Conservation (phyloP, 1,284 basidiomycete genomes). For the Porodaedalea pini region DNA sequence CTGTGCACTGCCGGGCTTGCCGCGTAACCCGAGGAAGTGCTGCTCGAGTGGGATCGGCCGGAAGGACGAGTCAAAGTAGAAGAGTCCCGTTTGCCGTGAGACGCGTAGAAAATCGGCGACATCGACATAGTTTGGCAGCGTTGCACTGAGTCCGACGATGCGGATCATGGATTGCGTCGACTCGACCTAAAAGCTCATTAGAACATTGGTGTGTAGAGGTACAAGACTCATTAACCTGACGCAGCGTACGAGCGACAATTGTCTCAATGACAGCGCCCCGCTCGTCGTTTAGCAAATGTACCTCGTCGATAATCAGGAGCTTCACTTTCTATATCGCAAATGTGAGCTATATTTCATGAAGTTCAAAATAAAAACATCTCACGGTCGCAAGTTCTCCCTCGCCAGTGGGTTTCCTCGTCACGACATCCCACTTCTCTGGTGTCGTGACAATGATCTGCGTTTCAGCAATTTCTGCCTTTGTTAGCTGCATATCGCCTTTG, state of each 20-base stretch:
- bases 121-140: constrained; percentile 95
- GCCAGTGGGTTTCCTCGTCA: constrained; percentile 94
- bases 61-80: constrained; percentile 98
- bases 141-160: constrained; percentile 98
- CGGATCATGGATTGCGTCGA: constrained; percentile 95
- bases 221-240: constrained; percentile 55
- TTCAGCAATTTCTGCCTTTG: constrained; percentile 88
- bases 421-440: constrained; percentile 99
- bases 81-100: constrained; percentile 86
- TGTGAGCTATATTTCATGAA: background rate
- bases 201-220: background rate
- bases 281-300: constrained; percentile 96
- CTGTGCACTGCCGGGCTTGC: constrained; percentile 76
- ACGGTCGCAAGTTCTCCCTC: constrained; percentile 94
- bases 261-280: constrained; percentile 98
- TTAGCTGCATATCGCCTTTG: constrained; percentile 97
- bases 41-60: constrained; percentile 96
- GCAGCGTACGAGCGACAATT: constrained; percentile 92
- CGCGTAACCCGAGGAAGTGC: constrained; percentile 93
- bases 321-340: constrained; percentile 71
- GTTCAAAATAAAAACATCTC: constrained; percentile 27
- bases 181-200: constrained; percentile 64
- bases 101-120: constrained; percentile 97
- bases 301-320: constrained; percentile 96
- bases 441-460: constrained; percentile 99